phyloP scores from a whole-genome alignment of 305 asterid species.

The Salvia sclarea region DNA sequence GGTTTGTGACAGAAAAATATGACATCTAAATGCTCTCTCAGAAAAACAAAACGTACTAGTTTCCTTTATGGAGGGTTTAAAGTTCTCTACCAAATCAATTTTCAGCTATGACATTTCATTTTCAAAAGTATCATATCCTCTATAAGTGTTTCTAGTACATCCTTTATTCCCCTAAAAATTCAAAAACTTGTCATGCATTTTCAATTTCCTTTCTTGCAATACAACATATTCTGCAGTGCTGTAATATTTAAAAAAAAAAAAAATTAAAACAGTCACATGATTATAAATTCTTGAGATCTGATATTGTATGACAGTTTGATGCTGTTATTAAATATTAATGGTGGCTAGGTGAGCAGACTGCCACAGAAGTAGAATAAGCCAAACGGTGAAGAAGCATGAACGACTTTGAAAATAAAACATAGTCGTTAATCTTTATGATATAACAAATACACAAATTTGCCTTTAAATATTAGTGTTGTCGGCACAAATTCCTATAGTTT shows the following conservation, averaged over 20 bases:
- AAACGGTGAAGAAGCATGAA: background rate
- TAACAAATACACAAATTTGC: background rate
- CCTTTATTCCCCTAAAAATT: background rate
- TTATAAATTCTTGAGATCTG: slow-evolving; percentile 35
- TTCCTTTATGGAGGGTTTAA: no score
- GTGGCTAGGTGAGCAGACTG: background rate
- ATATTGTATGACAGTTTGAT: slow-evolving; percentile 14
- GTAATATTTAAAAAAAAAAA: background rate
- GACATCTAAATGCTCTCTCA: background rate
- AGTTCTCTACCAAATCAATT: background rate
- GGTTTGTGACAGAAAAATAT: background rate
- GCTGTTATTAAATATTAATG: background rate
- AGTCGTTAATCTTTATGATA: background rate
- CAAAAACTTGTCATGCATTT: background rate
- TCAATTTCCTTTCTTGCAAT: background rate
- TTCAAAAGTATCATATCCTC: background rate
- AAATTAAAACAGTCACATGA: slow-evolving; percentile 25
- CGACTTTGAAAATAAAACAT: background rate
- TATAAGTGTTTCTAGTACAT: background rate
- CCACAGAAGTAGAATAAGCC: background rate
- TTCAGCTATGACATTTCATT: background rate
- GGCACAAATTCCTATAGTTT: background rate
- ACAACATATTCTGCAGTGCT: background rate
- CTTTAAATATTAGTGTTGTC: background rate
- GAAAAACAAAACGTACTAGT: no score